Percentiles rank a stretch among this genome's conserved stretches.
Evolutionary conservation across 2,329 filamentous ascomycete species (phyloP).

Genomic region (Leptodontidium sp.): DNA sequence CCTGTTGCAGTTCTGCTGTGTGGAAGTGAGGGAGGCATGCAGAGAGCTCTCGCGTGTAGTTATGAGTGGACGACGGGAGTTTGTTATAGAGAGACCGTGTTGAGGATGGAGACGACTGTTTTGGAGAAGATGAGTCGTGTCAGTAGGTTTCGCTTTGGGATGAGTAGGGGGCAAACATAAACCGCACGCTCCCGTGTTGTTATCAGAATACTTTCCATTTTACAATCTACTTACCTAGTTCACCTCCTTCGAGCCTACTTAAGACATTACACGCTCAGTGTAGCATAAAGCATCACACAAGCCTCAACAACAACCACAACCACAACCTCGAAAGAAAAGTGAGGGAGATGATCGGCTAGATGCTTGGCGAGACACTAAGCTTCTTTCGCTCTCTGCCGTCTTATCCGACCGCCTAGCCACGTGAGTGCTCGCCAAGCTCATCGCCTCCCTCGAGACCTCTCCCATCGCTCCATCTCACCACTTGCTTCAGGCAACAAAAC

Average conservation of each 20-base stretch:
- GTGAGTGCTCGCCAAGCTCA: conserved; percentile 12
- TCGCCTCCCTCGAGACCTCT: background rate
- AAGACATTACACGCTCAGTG: too few relatives aligned
- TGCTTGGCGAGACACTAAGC: conserved; percentile 1
- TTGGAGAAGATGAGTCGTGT: conserved; percentile 4
- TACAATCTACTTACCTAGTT: too few relatives aligned
- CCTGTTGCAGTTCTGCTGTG: background rate
- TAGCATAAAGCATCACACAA: too few relatives aligned
- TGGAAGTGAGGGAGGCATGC: background rate
- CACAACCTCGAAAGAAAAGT: background rate
- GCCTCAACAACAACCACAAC: too few relatives aligned
- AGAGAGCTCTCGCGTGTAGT: conserved; percentile 27
- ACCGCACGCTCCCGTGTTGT: too few relatives aligned
- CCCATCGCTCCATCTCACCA: conserved; percentile 4
- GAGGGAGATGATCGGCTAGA: background rate
- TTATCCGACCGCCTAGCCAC: background rate
- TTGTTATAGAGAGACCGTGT: conserved; percentile 29
- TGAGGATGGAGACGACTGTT: conserved; percentile 27
- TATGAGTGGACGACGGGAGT: conserved; percentile 30
- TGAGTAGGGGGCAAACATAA: background rate
- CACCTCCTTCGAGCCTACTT: too few relatives aligned
- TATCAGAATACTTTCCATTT: too few relatives aligned
- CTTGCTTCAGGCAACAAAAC: conserved; percentile 18
- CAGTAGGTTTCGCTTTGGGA: background rate
- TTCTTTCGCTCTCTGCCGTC: background rate